Base-by-base conservation (phyloP, 345 rosid genomes). In the Pistacia atlantica region DNA sequence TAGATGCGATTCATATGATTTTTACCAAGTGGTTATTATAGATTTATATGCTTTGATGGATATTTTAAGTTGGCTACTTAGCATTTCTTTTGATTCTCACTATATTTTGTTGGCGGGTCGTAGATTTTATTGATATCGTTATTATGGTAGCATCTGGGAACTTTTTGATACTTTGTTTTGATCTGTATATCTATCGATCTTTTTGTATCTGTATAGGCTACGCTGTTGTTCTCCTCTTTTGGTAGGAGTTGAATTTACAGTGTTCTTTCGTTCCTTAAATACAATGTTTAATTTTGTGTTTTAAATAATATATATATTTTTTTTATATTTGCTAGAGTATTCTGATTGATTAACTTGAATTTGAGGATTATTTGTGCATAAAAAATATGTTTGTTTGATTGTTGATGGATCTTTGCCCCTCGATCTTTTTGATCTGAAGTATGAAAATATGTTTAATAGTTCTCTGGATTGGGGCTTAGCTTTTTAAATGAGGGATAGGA, bases 331-430 rank as follows among this genome's bases (percentile, higher is more conserved):
- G 11, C 8, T 31, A 3, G 31, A 2, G 13, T 14, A 35, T 69
- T 69, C 22, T 52, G 63, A 33, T 72, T 28, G 33, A 8, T 38
- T 9, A 45, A 42, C 56, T 60, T 72, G 48, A 45, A n/a, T 71
- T 35, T 56, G 63, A 37, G 64, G 33, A 37, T 76, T 75, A 54
- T 74, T 62, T 65, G 38, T 83, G 42, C 64, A 20, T 75, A 76
- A 74, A 74, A 63, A 22, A 71, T 78, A 52, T 73, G 55, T 37
- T 18, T 64, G 18, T 64, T 64, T 37, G 25, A 37, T 35, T 16
- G 8, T 17, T 64, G 42, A 35, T 13, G 7, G 11, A 16, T 51
- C 58, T 52, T 16, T 52, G 12, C 28, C 42, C n/a, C 55, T 42
- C 8, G 42, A 59, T 57, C 28, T 61, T 25, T n/a, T 72, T 48